These are phyloP conservation scores for Penicillium sp. DNA, from an alignment of 2,329 filamentous ascomycete species.

Conservation along the genomic window DNA sequence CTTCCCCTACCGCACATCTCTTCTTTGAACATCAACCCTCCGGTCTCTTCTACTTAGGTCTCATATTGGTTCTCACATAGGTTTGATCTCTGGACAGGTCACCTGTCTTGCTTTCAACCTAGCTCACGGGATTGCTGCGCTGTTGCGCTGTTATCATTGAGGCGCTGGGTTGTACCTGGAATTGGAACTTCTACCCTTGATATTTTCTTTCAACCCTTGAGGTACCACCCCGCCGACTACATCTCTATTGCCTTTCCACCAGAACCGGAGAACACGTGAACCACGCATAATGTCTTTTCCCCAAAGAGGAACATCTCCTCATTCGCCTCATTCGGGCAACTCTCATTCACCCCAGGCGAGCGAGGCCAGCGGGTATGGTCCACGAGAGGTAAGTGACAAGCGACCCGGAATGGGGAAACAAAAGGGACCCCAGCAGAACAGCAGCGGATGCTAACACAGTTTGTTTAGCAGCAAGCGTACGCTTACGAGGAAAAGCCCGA, in stretches of 20 bases:
- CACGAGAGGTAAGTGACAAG: slow-evolving; percentile 14
- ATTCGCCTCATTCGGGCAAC: slow-evolving; percentile 17
- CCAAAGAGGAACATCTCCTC: slow-evolving; percentile 19
- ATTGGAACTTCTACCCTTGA: not conserved
- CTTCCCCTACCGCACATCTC: not conserved
- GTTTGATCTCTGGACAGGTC: slow-evolving; percentile 2
- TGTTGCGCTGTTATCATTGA: not conserved
- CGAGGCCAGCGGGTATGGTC: slow-evolving; percentile 16
- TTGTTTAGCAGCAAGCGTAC: slow-evolving; percentile 8
- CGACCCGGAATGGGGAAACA: not conserved
- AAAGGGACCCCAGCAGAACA: not conserved
- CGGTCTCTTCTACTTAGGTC: not conserved
- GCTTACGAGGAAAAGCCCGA: slow-evolving; percentile 25
- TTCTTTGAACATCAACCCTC: not conserved
- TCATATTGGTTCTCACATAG: not conserved
- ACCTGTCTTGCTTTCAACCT: not conserved
- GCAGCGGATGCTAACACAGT: not conserved
- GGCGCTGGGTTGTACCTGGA: not conserved
- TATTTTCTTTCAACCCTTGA: not conserved
- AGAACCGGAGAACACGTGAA: not conserved
- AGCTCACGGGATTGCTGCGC: not conserved
- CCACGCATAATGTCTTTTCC: slow-evolving; percentile 18
- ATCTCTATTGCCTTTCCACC: not conserved
- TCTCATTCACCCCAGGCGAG: slow-evolving; percentile 21
- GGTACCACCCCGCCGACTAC: not conserved